Evolutionary conservation across 257 asterid genomes (phyloP), one percentile per base, ranked within the genome.

Genomic region (Craterostigma plantagineum): DNA sequence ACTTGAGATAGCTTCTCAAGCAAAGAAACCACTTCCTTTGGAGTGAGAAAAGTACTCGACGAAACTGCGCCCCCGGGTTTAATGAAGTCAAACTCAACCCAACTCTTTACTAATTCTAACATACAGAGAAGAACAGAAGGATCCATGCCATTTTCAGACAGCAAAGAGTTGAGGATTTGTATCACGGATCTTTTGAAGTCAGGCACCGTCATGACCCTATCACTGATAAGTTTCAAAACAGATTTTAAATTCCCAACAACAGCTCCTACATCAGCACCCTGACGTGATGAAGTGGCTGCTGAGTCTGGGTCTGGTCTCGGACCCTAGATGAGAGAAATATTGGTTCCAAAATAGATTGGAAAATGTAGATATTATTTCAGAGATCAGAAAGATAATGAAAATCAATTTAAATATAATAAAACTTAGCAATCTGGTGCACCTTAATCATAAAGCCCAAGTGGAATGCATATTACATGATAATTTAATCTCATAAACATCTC

Each of bases 1-100:
- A 90, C 92, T 66, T 77, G 98, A 35, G 98, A 90, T 58, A 90
- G 95, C 86, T 76, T 90, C 73, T 90, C 95, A 49, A 83, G 81
- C 63, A 90, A 74, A 46, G 98, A 66, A 51, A 90, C 74, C 43
- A 83, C 81, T 54, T 90, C 98, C 87, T 90, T 90, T 30, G 85
- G 58, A 16, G 92, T 56, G 48, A 90, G 63, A 54, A 75, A 76
- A 50, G 76, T 70, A 61, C 70, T 70, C 50, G 91, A 63, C 16
- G 75, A 66, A 61, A 46, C 65, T 54, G 86, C 63, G 47, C 66
- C 65, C 65, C 93, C 94, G 43, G 92, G 63, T 69, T 67, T 90
- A 64, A 72, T 66, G 66, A 83, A 76, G 64, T 75, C 92, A 59
- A 72, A 81, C 59, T 73, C 91, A 52, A 90, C 70, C 95, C 98